Conservation (phyloP, 1,284 basidiomycete species). For the Tilletia indica region DNA sequence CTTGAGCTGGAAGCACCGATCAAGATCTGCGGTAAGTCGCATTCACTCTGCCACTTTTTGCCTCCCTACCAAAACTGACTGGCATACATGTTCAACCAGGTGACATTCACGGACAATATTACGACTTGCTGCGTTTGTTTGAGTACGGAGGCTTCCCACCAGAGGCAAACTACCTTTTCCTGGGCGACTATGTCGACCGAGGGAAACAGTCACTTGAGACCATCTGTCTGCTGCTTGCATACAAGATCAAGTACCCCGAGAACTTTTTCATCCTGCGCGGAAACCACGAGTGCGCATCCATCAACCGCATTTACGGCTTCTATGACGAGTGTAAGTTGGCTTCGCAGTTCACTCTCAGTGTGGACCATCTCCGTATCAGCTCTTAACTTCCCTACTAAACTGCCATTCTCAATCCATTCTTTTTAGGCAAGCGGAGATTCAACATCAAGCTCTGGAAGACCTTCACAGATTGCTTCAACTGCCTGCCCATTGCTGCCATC, state of each 20-base stretch:
- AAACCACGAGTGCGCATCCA: slow-evolving; percentile 91
- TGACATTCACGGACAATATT: slow-evolving; percentile 93
- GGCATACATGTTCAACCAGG: slow-evolving; percentile 60
- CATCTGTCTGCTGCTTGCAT: slow-evolving; percentile 78
- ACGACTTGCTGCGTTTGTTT: slow-evolving; percentile 86
- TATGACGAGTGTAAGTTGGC: slow-evolving; percentile 81
- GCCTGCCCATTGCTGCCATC: slow-evolving; percentile 89
- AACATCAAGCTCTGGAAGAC: slow-evolving; percentile 99
- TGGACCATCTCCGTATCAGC: no score
- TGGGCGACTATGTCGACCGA: slow-evolving; percentile 91
- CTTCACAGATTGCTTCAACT: slow-evolving; percentile 95
- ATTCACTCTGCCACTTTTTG: neutral
- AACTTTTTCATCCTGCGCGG: slow-evolving; percentile 94
- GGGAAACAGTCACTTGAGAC: slow-evolving; percentile 93
- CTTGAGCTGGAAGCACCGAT: slow-evolving; percentile 92
- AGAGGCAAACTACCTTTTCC: slow-evolving; percentile 93
- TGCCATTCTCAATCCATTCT: no score
- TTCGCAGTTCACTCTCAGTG: no score
- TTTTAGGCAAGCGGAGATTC: slow-evolving; percentile 85
- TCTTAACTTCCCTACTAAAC: no score
- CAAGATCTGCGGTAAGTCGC: slow-evolving; percentile 85
- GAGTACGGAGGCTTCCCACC: slow-evolving; percentile 94
- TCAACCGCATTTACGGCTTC: slow-evolving; percentile 94
- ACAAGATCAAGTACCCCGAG: slow-evolving; percentile 98
- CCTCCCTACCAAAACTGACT: neutral